Conservation (phyloP, 257 asterid genomes). For the Nicotiana undulata region DNA sequence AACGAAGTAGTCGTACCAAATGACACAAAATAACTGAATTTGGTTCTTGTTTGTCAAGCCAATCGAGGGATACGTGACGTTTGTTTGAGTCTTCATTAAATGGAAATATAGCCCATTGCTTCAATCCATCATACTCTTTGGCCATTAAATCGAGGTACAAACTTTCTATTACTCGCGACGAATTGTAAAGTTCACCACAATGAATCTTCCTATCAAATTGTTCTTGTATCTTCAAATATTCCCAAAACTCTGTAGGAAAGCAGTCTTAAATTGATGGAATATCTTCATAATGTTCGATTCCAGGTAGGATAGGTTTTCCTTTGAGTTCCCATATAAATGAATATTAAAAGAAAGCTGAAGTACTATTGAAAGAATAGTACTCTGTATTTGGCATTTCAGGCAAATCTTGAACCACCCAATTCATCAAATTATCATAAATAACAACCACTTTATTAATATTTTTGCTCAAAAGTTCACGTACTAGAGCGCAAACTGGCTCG, state of each 20-base stretch:
- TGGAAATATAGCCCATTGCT: constrained; percentile 64
- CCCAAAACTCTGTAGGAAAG: constrained; percentile 29
- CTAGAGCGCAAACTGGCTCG: too few species aligned
- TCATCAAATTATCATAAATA: constrained; percentile 41
- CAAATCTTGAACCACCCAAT: constrained; percentile 42
- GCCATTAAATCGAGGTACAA: constrained; percentile 30
- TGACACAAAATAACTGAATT: constrained; percentile 32
- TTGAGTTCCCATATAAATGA: constrained; percentile 36
- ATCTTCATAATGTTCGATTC: constrained; percentile 11
- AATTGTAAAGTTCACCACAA: constrained; percentile 53
- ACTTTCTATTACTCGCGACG: constrained; percentile 41
- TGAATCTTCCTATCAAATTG: constrained; percentile 9
- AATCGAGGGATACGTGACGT: constrained; percentile 33
- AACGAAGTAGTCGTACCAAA: too few species aligned
- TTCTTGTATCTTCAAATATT: constrained; percentile 12
- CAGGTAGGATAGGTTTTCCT: constrained; percentile 33
- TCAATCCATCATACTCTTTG: constrained; percentile 17
- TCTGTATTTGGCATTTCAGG: constrained; percentile 26
- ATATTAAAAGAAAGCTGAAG: constrained; percentile 32
- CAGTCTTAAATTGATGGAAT: constrained; percentile 35
- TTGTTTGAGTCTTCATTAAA: constrained; percentile 18
- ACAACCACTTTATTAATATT: constrained; percentile 23
- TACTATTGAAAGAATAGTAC: constrained; percentile 38
- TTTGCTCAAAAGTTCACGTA: too few species aligned
- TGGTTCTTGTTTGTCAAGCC: too few species aligned